phyloP scores from a whole-genome alignment of 345 rosid genomes.

The Mercurialis annua region DNA sequence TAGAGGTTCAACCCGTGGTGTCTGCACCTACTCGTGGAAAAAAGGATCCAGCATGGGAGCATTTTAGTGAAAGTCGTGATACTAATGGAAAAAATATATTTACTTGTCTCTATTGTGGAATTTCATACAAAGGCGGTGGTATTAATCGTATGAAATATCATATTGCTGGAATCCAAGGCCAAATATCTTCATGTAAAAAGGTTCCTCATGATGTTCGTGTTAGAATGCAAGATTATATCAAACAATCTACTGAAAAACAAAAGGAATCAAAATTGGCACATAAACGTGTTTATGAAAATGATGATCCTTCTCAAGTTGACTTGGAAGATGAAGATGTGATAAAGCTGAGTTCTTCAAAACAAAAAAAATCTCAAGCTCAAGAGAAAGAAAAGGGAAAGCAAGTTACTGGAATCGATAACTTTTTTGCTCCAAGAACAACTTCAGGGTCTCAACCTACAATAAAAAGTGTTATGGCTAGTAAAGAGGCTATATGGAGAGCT shows the following conservation, averaged over 20 bases:
- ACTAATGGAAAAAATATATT: no score
- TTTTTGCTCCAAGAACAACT: no score
- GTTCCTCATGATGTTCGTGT: not conserved
- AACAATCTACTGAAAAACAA: not conserved
- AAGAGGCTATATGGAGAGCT: no score
- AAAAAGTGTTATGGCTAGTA: not conserved
- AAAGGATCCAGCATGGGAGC: no score
- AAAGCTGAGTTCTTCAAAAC: not conserved
- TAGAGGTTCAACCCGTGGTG: no score
- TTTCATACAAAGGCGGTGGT: no score
- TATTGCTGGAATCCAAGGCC: not conserved
- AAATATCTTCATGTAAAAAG: not conserved
- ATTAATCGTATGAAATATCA: not conserved
- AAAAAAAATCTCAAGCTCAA: not conserved
- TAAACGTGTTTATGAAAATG: not conserved
- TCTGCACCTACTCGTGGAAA: no score
- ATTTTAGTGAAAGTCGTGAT: no score
- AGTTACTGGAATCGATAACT: not conserved
- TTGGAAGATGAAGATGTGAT: not conserved
- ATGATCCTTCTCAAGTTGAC: no score
- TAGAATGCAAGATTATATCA: no score
- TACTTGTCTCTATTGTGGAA: no score
- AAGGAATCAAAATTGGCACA: not conserved
- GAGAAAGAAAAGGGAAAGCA: not conserved
- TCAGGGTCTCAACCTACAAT: no score